Percentiles rank a stretch among this genome's conserved stretches.
Evolutionary conservation across 495 filamentous ascomycete genomes (phyloP).

Genomic region (Hypoxylon cercidicola): DNA sequence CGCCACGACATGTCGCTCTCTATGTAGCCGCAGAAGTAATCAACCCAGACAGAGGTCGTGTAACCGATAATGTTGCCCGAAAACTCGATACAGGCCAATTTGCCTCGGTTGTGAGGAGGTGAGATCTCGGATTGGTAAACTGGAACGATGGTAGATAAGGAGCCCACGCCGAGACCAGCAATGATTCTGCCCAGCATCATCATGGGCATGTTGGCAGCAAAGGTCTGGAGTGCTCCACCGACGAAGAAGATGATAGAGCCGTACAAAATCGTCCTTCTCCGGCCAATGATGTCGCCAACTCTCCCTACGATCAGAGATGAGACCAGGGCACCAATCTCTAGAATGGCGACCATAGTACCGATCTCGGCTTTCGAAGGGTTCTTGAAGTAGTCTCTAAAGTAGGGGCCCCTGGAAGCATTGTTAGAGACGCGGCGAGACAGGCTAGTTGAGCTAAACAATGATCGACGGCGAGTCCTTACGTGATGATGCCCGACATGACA

Average conservation of each 20-base stretch:
- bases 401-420: conserved; percentile 68
- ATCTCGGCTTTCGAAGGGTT: conserved; percentile 85
- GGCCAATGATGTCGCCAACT: conserved; percentile 91
- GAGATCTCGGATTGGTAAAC: conserved; percentile 99
- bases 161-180: conserved; percentile 93
- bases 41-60: conserved; percentile 96
- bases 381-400: conserved; percentile 92
- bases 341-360: conserved; percentile 95
- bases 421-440: conserved; percentile 35
- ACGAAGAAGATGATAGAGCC: conserved; percentile 92
- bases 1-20: conserved; percentile 88
- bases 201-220: conserved; percentile 83
- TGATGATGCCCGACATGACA: conserved; percentile 99
- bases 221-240: conserved; percentile 86
- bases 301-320: conserved; percentile 89
- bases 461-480: conserved; percentile 44
- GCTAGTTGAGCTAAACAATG: conserved; percentile 4
- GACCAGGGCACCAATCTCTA: conserved; percentile 92
- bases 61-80: conserved; percentile 97
- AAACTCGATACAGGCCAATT: conserved; percentile 97
- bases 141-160: conserved; percentile 94
- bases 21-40: conserved; percentile 96
- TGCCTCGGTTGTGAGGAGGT: conserved; percentile 93
- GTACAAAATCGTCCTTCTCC: conserved; percentile 90
- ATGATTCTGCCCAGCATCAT: conserved; percentile 92